A percentile compares a stretch with the other conserved stretches of the same genome.
These are phyloP conservation scores for Fusarium zealandicum DNA, from an alignment of 2,329 filamentous ascomycete species.

Conservation along the genomic window DNA sequence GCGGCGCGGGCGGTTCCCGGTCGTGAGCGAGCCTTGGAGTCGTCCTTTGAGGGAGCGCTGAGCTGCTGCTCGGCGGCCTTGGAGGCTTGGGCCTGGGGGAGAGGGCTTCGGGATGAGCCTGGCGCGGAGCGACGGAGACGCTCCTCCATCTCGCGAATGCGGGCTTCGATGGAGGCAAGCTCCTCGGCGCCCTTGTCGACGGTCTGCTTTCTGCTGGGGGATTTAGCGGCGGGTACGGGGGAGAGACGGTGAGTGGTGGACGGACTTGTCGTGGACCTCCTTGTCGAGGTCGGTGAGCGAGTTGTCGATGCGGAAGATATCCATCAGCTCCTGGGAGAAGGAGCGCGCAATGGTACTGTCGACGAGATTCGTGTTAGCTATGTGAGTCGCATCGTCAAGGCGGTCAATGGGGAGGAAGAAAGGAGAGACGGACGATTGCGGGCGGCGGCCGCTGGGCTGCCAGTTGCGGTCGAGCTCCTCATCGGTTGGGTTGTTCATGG, in stretches of 20 bases:
- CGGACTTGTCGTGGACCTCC: conserved; percentile 83
- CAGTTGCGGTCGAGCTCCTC: conserved; percentile 78
- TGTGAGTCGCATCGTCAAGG: conserved; percentile 4
- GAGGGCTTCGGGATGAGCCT: conserved; percentile 28
- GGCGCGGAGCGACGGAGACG: conserved; percentile 62
- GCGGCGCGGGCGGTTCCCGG: conserved; percentile 61
- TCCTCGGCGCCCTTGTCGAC: conserved; percentile 78
- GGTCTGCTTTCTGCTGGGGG: conserved; percentile 72
- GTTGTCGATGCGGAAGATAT: conserved; percentile 87
- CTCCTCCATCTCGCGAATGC: conserved; percentile 84
- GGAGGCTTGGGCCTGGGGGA: conserved; percentile 29
- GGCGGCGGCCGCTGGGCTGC: conserved; percentile 79
- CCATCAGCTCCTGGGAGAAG: conserved; percentile 85
- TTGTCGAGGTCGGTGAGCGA: conserved; percentile 76
- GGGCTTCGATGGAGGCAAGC: conserved; percentile 84
- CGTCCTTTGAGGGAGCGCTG: conserved; percentile 33
- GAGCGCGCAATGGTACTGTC: conserved; percentile 82
- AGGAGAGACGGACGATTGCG: conserved; percentile 77
- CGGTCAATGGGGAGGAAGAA: conserved; percentile 64
- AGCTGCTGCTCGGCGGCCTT: conserved; percentile 21
- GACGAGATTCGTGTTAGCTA: conserved; percentile 19
- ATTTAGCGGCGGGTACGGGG: conserved; percentile 6
- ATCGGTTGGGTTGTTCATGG: conserved; percentile 59
- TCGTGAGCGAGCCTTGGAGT: conserved; percentile 55
- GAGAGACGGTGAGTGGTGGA: conserved; percentile 28